Percentiles rank a stretch among this genome's conserved stretches.
Conservation (phyloP, 2,329 filamentous ascomycete species). For the Aureobasidium leucospermi region DNA sequence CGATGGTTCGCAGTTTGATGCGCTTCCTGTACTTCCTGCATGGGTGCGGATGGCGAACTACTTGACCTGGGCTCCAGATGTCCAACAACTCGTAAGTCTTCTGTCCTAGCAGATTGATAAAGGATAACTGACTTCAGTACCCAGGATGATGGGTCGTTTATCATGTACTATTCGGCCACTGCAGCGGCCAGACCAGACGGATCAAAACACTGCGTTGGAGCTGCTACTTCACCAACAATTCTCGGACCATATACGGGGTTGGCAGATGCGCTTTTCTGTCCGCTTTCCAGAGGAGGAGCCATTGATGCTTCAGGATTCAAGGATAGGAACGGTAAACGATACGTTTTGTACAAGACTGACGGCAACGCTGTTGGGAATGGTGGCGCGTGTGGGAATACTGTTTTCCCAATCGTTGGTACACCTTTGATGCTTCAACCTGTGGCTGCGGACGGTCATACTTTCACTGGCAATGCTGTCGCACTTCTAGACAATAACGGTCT, state of each 20-base stretch:
- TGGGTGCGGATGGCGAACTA: slow-evolving; percentile 46
- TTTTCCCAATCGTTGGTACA: slow-evolving; percentile 25
- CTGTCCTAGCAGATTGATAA: background rate
- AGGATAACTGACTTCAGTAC: background rate
- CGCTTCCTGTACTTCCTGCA: slow-evolving; percentile 43
- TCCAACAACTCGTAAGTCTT: slow-evolving; percentile 36
- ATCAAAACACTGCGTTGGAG: slow-evolving; percentile 26
- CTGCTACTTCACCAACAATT: slow-evolving; percentile 21
- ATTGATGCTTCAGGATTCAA: slow-evolving; percentile 26
- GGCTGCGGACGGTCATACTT: slow-evolving; percentile 24
- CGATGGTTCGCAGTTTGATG: slow-evolving; percentile 37
- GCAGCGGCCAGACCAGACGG: slow-evolving; percentile 17
- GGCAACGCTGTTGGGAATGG: slow-evolving; percentile 24
- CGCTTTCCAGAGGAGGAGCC: slow-evolving; percentile 23
- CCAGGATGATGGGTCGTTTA: slow-evolving; percentile 21
- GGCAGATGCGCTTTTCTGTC: slow-evolving; percentile 21
- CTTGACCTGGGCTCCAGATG: slow-evolving; percentile 57
- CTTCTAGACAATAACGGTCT: slow-evolving; percentile 26
- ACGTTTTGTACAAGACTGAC: slow-evolving; percentile 26
- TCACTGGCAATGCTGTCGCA: slow-evolving; percentile 21
- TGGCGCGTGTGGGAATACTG: slow-evolving; percentile 23
- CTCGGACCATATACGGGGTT: slow-evolving; percentile 22
- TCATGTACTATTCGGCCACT: slow-evolving; percentile 27
- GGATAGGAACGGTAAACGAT: slow-evolving; percentile 22
- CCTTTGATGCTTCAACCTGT: slow-evolving; percentile 28